Base-by-base conservation (phyloP, 441 rosid species). In the Arabidopsis lyrata region DNA sequence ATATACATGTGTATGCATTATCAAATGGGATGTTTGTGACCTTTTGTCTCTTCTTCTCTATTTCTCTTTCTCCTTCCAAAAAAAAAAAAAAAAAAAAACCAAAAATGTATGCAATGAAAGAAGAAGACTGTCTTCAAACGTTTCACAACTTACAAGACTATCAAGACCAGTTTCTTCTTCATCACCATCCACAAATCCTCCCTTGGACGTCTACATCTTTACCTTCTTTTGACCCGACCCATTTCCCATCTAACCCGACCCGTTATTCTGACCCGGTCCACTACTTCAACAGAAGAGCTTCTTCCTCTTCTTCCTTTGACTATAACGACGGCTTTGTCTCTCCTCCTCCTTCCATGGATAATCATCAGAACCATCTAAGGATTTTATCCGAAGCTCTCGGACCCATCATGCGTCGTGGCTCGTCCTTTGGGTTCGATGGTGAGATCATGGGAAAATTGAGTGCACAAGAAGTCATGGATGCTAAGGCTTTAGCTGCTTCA, bases 401-500 rank as follows among this genome's bases (percentile, higher is more conserved):
- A 10, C 88, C 86, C 5, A 83, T 85, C 75, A 87, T 78, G 74
- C 90, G 87, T 64, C 85, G 88, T 20, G 74, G 95, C 50, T 82
- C 91, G 18, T 71, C 77, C 20, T 90, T 90, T 15, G 94, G 96
- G 55, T 80, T 90, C 11, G 95, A 88, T 66, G 86, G 94, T 38
- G 94, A 95, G 81, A 60, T 73, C 8, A 77, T 66, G 70, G 81
- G 75, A 3, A 73, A 78, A 63, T 82, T 92, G 95, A 92, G 87
- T 44, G 93, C 99, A 47, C 97, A 92, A 79, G 96, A 92, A 81
- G 86, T 92, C 65, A 89, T 95, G 96, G 99, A 95, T 70, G 99
- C 97, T 13, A 95, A 95, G 77, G 99, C 99, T n/a, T 87, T 92
- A 5, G 99, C 99, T 70, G 99, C 97, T 57, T 95, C 99, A 0